Percentiles rank a stretch among this genome's conserved stretches.
phyloP scores from a whole-genome alignment of 2,329 filamentous ascomycete species.

The Colletotrichum brevisporum region DNA sequence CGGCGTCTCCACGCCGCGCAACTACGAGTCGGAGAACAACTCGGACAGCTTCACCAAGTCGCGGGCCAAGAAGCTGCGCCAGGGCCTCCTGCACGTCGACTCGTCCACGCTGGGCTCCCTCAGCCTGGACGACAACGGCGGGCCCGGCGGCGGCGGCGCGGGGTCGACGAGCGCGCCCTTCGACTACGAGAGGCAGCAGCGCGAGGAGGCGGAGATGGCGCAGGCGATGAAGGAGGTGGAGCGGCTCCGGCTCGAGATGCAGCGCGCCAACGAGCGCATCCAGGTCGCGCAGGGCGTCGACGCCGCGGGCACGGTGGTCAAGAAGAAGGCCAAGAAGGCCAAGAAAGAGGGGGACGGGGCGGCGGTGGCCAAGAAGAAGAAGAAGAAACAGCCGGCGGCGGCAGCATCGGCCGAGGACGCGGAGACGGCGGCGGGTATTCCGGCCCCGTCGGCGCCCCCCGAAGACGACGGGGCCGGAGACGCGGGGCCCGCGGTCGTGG shows the following conservation, averaged over 20 bases:
- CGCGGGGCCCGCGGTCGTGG: constrained; percentile 42
- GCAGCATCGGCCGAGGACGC: constrained; percentile 45
- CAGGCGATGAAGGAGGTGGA: constrained; percentile 92
- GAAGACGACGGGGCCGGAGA: constrained; percentile 6
- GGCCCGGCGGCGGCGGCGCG: constrained; percentile 58
- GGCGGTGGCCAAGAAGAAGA: constrained; percentile 62
- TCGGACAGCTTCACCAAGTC: constrained; percentile 64
- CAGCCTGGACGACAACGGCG: constrained; percentile 68
- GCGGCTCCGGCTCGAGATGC: constrained; percentile 88
- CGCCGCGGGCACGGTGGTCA: constrained; percentile 75
- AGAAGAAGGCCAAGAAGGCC: constrained; percentile 78
- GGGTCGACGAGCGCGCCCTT: constrained; percentile 54
- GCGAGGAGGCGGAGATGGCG: constrained; percentile 90
- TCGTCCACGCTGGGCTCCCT: constrained; percentile 84
- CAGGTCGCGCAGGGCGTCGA: constrained; percentile 78
- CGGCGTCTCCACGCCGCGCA: constrained; percentile 63
- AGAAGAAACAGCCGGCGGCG: constrained; percentile 57
- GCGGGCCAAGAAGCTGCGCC: constrained; percentile 67
- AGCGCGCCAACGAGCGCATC: constrained; percentile 82
- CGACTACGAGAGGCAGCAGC: constrained; percentile 76
- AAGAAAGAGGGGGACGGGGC: constrained; percentile 52
- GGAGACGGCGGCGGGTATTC: constrained; percentile 15
- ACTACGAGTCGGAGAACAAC: constrained; percentile 69
- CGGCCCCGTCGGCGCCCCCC: neutral
- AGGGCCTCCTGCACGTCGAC: constrained; percentile 84